phyloP scores from a whole-genome alignment of 495 filamentous ascomycete species.

The Pseudomonodictys pantanalensis region DNA sequence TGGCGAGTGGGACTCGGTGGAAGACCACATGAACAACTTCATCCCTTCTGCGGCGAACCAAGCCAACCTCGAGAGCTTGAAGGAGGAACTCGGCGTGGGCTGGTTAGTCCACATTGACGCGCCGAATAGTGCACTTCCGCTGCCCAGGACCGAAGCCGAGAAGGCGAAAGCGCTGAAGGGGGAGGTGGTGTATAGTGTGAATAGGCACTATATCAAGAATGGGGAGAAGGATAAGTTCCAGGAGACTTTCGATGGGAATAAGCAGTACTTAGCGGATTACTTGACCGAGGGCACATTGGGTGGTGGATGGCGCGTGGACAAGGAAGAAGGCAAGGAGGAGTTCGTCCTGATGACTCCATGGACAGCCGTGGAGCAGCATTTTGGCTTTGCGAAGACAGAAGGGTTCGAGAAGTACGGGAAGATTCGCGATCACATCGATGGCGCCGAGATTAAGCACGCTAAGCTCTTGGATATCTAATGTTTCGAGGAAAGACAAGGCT shows the following conservation, averaged over 20 bases:
- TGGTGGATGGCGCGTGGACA: constrained; percentile 52
- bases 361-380: constrained; percentile 48
- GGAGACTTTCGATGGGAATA: constrained; percentile 4
- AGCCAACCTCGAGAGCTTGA: constrained; percentile 43
- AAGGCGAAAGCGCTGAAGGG: not conserved
- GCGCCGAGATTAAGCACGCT: constrained; percentile 49
- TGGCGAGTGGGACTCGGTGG: constrained; percentile 25
- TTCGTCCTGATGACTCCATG: constrained; percentile 54
- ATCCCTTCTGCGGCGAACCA: constrained; percentile 40
- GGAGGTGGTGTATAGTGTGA: constrained; percentile 48
- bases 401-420: constrained; percentile 43
- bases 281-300: constrained; percentile 42
- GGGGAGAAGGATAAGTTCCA: constrained; percentile 46
- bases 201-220: constrained; percentile 44
- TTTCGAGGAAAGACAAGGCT: not conserved
- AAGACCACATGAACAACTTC: constrained; percentile 16
- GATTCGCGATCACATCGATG: constrained; percentile 37
- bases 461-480: constrained; percentile 2
- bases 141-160: constrained; percentile 28
- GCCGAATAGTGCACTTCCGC: not conserved
- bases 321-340: constrained; percentile 46
- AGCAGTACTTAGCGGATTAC: constrained; percentile 37
- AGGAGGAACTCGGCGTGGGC: constrained; percentile 44
- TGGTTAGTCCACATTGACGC: constrained; percentile 43
- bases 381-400: constrained; percentile 42